phyloP scores from a whole-genome alignment of 768 basidiomycete genomes.

The Ramaria sp. region DNA sequence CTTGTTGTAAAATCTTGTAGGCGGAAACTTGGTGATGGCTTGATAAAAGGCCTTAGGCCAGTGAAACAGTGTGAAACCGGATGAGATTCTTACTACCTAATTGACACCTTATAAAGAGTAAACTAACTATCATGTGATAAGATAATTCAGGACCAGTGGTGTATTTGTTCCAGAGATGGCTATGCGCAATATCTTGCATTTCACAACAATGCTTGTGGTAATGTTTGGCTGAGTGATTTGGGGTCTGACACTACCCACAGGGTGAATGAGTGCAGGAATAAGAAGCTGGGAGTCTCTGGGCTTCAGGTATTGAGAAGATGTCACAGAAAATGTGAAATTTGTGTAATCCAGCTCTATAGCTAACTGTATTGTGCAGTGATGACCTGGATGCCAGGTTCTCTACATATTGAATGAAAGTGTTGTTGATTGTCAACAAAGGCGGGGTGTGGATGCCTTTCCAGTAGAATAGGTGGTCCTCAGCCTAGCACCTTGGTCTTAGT shows the following conservation, averaged over 20 bases:
- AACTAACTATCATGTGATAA: no score
- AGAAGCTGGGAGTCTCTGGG: conserved; percentile 18
- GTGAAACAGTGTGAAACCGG: no score
- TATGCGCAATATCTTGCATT: no score
- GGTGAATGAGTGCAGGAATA: conserved; percentile 25
- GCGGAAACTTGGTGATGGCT: no score
- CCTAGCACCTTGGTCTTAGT: conserved; percentile 17
- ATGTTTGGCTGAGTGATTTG: no score
- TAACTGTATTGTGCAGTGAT: conserved; percentile 14
- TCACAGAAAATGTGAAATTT: conserved; percentile 24
- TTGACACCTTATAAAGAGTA: no score
- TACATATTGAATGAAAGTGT: conserved; percentile 15
- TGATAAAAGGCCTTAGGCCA: no score
- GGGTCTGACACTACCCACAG: conserved; percentile 27
- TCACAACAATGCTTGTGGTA: no score
- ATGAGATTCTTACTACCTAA: no score
- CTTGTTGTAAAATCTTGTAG: no score
- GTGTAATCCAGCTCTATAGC: conserved; percentile 18
- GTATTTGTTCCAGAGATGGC: no score
- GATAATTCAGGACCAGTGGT: no score
- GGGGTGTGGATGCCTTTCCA: conserved; percentile 28
- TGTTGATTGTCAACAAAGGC: conserved; percentile 13
- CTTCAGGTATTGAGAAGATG: conserved; percentile 22
- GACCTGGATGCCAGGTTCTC: conserved; percentile 13
- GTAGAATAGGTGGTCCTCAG: conserved; percentile 16